Percentiles rank a stretch among this genome's conserved stretches.
Evolutionary conservation across 257 asterid species (phyloP).

Genomic region (Nicotiana benthamiana): DNA sequence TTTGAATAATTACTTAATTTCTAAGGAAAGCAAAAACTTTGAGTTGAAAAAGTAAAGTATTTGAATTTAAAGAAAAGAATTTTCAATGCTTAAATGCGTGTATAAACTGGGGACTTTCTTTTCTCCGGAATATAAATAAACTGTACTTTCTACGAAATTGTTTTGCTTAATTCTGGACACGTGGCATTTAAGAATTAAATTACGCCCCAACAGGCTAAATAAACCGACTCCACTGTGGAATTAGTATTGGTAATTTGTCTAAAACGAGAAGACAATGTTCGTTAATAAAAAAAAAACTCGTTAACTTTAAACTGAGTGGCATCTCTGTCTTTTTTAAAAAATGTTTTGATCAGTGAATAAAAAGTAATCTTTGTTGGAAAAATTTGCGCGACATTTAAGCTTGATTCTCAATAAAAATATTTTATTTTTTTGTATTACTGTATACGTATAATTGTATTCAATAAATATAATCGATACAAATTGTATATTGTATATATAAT

Average conservation of each 20-base stretch:
- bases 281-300: no score
- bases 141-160: background rate
- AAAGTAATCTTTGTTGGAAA: no score
- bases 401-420: no score
- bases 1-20: constrained; percentile 23
- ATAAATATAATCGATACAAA: no score
- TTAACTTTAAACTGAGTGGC: no score
- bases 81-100: background rate
- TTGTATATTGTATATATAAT: no score
- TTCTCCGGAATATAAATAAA: background rate
- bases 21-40: constrained; percentile 29
- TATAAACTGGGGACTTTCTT: background rate
- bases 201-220: background rate
- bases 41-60: constrained; percentile 20
- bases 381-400: no score
- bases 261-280: no score
- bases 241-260: background rate
- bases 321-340: no score
- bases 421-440: no score
- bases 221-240: background rate
- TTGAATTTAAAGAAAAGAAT: background rate
- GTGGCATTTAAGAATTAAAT: background rate
- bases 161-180: background rate
- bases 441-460: no score
- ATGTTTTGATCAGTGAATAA: no score